Evolutionary conservation across 139 green algal genomes (phyloP), one percentile per base, ranked within the genome.

Genomic region (Micractinium conductrix): DNA sequence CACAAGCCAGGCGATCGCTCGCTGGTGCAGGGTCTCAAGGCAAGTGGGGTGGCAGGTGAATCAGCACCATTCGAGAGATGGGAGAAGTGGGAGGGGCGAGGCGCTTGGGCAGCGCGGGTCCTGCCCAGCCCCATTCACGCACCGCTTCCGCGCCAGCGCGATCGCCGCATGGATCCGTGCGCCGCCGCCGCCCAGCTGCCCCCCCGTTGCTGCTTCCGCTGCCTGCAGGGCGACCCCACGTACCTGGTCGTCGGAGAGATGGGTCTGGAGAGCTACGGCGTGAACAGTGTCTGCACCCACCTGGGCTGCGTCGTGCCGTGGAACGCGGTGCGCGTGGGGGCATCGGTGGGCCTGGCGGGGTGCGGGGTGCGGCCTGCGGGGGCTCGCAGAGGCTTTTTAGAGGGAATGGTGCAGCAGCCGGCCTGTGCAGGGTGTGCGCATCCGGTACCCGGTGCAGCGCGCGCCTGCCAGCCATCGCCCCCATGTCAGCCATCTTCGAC

Each of bases 251-350:
- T 99, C 33, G 97, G 87, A 45, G 78, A 83, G 26, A 44, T n/a
- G 24, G 73, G 44, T 74, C 88, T n/a, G 89, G 65, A 72, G 33
- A 43, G 28, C 1, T 72, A 72, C 37, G 65, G 97, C 80, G 68
- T 99, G 19, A 99, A 99, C 89, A 95, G 96, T 70, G 95, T 99
- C 62, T 99, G 97, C 97, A 99, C 97, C 40, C 97, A 99, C 91
- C 85, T 99, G 86, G 97, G 97, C 68, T 99, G 97, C 92, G 97
- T 99, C 67, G 97, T 99, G n/a, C 97, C 97, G 10, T 99, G 96
- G 96, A 96, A 98, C 71, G 60, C 44, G 40, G 93, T 96, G 74
- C 93, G 93, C 87, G 3, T n/a, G n/a, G n/a, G n/a, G n/a, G n/a
- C n/a, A n/a, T n/a, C n/a, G n/a, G n/a, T n/a, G n/a, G n/a, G n/a